phyloP scores from a whole-genome alignment of 768 basidiomycete genomes.

The Podaxis rugospora region DNA sequence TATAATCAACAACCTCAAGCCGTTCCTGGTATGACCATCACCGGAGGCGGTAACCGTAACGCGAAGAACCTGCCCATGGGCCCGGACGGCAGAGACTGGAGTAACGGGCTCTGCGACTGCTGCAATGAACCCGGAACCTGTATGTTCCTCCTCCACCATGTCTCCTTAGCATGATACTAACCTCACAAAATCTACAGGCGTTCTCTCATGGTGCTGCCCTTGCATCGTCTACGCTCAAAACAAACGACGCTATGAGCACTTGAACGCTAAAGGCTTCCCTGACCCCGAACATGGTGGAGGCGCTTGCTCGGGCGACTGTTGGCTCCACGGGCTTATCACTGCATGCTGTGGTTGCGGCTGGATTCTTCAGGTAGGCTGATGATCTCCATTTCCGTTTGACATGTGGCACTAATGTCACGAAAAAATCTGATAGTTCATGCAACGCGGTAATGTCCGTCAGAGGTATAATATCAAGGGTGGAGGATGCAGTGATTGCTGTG shows the following conservation, averaged over 20 bases:
- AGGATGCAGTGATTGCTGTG: slow-evolving; percentile 34
- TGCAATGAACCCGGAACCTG: slow-evolving; percentile 27
- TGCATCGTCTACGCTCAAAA: slow-evolving; percentile 36
- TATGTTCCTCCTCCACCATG: slow-evolving; percentile 14
- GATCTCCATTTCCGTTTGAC: background rate
- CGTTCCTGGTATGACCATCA: slow-evolving; percentile 20
- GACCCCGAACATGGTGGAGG: slow-evolving; percentile 32
- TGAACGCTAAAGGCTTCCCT: slow-evolving; percentile 29
- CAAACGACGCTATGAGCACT: slow-evolving; percentile 36
- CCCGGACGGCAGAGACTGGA: slow-evolving; percentile 33
- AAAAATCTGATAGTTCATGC: slow-evolving; percentile 21
- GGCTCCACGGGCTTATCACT: slow-evolving; percentile 27
- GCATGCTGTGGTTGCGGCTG: slow-evolving; percentile 29
- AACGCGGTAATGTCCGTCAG: slow-evolving; percentile 32
- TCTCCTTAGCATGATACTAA: background rate
- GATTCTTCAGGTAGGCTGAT: slow-evolving; percentile 36
- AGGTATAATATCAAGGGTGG: slow-evolving; percentile 46
- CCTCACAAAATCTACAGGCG: slow-evolving; percentile 20
- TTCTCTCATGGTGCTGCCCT: slow-evolving; percentile 35
- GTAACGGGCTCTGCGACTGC: slow-evolving; percentile 28
- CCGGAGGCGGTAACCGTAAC: slow-evolving; percentile 30
- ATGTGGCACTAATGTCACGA: background rate
- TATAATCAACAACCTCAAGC: slow-evolving; percentile 5
- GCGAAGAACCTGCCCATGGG: slow-evolving; percentile 28
- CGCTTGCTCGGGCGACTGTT: slow-evolving; percentile 30